Conservation (phyloP, 768 basidiomycete species). For the Rhizopogon salebrosus region DNA sequence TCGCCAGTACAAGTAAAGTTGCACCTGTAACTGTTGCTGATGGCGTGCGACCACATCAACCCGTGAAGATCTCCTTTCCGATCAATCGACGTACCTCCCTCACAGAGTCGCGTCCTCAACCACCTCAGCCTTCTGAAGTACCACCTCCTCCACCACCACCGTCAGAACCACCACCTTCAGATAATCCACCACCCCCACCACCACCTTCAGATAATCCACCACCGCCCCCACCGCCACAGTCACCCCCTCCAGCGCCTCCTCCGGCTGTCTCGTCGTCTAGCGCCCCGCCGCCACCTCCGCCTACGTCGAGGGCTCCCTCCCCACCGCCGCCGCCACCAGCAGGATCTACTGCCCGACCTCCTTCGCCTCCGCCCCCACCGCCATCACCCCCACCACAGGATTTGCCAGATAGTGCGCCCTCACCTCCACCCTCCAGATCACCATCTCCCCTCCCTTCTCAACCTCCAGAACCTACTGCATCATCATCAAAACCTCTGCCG, state of each 20-base stretch:
- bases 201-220: background rate
- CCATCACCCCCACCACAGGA: constrained; percentile 20
- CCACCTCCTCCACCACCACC: constrained; percentile 34
- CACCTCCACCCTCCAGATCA: constrained; percentile 8
- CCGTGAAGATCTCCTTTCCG: constrained; percentile 27
- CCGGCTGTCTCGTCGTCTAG: constrained; percentile 21
- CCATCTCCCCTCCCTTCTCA: constrained; percentile 16
- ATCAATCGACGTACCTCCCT: constrained; percentile 24
- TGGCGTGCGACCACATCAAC: constrained; percentile 26
- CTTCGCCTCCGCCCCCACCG: constrained; percentile 15
- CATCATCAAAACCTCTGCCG: constrained; percentile 21
- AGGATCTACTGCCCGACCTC: constrained; percentile 16
- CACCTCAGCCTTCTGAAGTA: constrained; percentile 33
- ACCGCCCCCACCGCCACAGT: constrained; percentile 15
- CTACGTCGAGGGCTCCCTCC: constrained; percentile 18
- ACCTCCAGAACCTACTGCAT: constrained; percentile 25
- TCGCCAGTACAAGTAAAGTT: constrained; percentile 10
- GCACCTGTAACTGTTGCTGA: constrained; percentile 22
- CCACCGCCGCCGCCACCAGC: constrained; percentile 15
- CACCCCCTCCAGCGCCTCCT: constrained; percentile 29
- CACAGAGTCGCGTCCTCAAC: constrained; percentile 22
- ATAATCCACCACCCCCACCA: constrained; percentile 20
- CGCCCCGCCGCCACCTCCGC: constrained; percentile 24
- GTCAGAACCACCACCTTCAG: constrained; percentile 23
- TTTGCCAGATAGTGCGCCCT: constrained; percentile 16